Conservation (phyloP, 805 yeast species). For the Sugiyamaella americana region DNA sequence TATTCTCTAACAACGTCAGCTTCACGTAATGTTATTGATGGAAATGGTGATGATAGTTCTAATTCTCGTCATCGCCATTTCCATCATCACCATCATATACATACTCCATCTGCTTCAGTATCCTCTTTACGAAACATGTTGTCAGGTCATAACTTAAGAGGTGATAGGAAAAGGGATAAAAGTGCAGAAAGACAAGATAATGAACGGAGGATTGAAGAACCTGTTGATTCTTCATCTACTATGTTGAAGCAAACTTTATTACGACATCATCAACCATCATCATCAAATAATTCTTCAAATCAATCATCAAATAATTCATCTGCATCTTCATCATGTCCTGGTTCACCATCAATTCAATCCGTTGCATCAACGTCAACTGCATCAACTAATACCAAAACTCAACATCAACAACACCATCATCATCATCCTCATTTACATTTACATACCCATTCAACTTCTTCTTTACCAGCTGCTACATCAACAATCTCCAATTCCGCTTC, state of each 20-base stretch:
- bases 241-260: conserved; percentile 1
- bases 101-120: neutral
- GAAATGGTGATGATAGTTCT: neutral
- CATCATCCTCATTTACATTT: neutral
- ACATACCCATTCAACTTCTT: neutral
- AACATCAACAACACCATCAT: too few relatives aligned
- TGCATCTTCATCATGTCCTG: conserved; percentile 2
- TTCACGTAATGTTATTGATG: neutral
- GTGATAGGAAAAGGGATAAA: neutral
- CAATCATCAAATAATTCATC: neutral
- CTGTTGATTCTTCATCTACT: neutral
- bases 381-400: too few relatives aligned
- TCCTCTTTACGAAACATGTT: neutral
- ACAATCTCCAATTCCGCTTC: neutral
- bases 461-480: neutral
- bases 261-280: conserved; percentile 2
- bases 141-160: neutral
- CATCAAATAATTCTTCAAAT: neutral
- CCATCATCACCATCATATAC: neutral
- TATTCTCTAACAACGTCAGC: too few relatives aligned
- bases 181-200: too few relatives aligned
- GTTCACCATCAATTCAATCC: conserved; percentile 2
- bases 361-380: conserved; percentile 1
- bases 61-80: too few relatives aligned
- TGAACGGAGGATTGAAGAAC: too few relatives aligned